A percentile compares a stretch with the other conserved stretches of the same genome.
Evolutionary conservation across 352 stramenopile species (phyloP).

Genomic region (Phytophthora constricta): DNA sequence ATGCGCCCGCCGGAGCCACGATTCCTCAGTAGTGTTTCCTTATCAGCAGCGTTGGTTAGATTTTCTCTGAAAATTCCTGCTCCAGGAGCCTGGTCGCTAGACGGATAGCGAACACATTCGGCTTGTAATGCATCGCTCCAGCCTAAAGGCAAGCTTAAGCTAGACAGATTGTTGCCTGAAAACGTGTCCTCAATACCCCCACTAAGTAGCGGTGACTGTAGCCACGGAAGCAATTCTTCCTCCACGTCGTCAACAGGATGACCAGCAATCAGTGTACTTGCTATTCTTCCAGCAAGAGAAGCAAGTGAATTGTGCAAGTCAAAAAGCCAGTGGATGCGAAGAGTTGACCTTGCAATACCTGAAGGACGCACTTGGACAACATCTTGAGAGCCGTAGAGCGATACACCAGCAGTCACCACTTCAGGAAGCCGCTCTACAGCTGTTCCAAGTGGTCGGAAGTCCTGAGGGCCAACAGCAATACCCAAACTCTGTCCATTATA

Average conservation of each 20-base stretch:
- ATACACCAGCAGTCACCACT: slow-evolving; percentile 63
- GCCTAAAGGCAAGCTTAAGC: slow-evolving; percentile 23
- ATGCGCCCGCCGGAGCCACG: slow-evolving; percentile 24
- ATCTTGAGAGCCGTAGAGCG: slow-evolving; percentile 74
- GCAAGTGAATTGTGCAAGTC: slow-evolving; percentile 80
- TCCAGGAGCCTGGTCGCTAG: slow-evolving; percentile 13
- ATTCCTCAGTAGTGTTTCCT: slow-evolving; percentile 22
- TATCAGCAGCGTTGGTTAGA: slow-evolving; percentile 12
- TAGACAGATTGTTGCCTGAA: slow-evolving; percentile 1
- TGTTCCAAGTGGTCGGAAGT: slow-evolving; percentile 46
- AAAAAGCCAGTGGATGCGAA: slow-evolving; percentile 84
- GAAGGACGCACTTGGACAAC: slow-evolving; percentile 76
- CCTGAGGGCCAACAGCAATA: slow-evolving; percentile 53
- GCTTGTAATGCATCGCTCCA: slow-evolving; percentile 50
- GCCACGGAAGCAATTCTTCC: slow-evolving; percentile 84
- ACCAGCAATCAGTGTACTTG: slow-evolving; percentile 77
- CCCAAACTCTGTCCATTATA: slow-evolving; percentile 73
- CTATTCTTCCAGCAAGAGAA: slow-evolving; percentile 71
- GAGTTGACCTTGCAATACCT: slow-evolving; percentile 77
- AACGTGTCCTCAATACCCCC: slow-evolving; percentile 50
- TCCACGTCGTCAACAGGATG: slow-evolving; percentile 78
- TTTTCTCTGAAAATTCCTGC: slow-evolving; percentile 9
- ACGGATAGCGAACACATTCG: slow-evolving; percentile 37
- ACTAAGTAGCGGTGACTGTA: slow-evolving; percentile 84
- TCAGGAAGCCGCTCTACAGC: slow-evolving; percentile 39